phyloP scores from a whole-genome alignment of 768 basidiomycete species.

The Panus rudis region DNA sequence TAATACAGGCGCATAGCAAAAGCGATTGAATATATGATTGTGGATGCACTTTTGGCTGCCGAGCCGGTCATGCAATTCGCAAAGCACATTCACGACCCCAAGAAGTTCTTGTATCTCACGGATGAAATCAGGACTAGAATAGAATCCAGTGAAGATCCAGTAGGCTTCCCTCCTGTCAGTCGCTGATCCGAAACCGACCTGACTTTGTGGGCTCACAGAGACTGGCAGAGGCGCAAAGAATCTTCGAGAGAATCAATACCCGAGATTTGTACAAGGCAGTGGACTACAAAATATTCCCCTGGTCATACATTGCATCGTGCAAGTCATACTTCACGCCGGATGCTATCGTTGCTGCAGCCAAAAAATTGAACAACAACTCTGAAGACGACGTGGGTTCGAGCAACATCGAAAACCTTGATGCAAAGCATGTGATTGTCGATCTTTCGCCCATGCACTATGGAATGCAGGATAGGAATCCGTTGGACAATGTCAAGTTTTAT shows the following conservation, averaged over 20 bases:
- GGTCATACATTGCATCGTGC: conserved; percentile 23
- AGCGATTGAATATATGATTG: conserved; percentile 80
- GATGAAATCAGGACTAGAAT: conserved; percentile 62
- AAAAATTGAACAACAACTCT: conserved; percentile 6
- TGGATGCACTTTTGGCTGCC: conserved; percentile 67
- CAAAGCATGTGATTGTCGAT: conserved; percentile 57
- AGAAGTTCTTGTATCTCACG: conserved; percentile 56
- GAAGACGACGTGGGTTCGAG: conserved; percentile 5
- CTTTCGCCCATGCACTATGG: conserved; percentile 69
- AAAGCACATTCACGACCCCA: conserved; percentile 45
- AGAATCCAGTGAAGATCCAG: conserved; percentile 44
- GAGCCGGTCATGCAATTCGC: conserved; percentile 61
- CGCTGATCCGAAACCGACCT: neutral
- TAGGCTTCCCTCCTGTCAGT: conserved; percentile 19
- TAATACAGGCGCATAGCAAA: conserved; percentile 39
- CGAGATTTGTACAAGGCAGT: conserved; percentile 68
- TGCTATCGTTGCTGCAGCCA: conserved; percentile 27
- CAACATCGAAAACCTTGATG: conserved; percentile 25
- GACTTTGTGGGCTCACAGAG: conserved; percentile 34
- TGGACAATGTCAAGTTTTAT: conserved; percentile 68
- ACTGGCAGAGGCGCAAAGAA: conserved; percentile 47
- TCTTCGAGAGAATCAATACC: conserved; percentile 52
- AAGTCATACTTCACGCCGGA: conserved; percentile 28
- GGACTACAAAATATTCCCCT: conserved; percentile 50
- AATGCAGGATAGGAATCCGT: conserved; percentile 62